phyloP scores from a whole-genome alignment of 495 filamentous ascomycete genomes.

The Daldinia childiae region DNA sequence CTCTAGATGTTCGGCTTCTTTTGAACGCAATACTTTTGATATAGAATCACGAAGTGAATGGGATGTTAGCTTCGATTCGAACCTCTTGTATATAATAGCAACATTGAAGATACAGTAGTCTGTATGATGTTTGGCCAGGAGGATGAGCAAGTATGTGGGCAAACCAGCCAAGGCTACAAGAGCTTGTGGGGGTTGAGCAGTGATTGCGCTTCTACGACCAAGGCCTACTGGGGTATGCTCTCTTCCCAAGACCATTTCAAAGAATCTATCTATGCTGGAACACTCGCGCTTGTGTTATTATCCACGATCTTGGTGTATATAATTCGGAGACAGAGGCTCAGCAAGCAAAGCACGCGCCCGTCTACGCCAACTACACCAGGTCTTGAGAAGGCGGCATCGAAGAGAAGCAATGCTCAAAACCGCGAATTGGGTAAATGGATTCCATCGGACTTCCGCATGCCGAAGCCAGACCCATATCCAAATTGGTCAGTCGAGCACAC shows the following conservation, averaged over 20 bases:
- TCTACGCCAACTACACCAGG: conserved; percentile 37
- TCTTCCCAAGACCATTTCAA: conserved; percentile 8
- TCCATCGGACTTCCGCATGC: conserved; percentile 73
- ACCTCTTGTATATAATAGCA: not conserved
- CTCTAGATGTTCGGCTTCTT: conserved; percentile 8
- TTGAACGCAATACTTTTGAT: not conserved
- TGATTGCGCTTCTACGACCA: conserved; percentile 6
- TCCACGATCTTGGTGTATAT: conserved; percentile 24
- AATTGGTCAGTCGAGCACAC: conserved; percentile 76
- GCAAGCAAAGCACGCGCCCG: conserved; percentile 26
- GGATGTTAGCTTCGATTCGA: not conserved
- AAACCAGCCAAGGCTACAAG: conserved; percentile 16
- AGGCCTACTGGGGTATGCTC: conserved; percentile 9
- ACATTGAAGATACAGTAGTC: not conserved
- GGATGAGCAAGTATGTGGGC: conserved; percentile 4
- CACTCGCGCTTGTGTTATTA: conserved; percentile 28
- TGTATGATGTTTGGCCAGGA: conserved; percentile 13
- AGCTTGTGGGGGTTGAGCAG: conserved; percentile 8
- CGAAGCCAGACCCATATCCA: conserved; percentile 71
- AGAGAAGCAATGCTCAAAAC: conserved; percentile 13
- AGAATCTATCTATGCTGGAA: conserved; percentile 7
- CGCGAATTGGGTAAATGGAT: conserved; percentile 68
- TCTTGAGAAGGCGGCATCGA: conserved; percentile 33
- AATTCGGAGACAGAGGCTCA: conserved; percentile 25
- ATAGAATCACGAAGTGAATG: not conserved